Base-by-base conservation (phyloP, 257 asterid species). In the Cinchona pubescens region DNA sequence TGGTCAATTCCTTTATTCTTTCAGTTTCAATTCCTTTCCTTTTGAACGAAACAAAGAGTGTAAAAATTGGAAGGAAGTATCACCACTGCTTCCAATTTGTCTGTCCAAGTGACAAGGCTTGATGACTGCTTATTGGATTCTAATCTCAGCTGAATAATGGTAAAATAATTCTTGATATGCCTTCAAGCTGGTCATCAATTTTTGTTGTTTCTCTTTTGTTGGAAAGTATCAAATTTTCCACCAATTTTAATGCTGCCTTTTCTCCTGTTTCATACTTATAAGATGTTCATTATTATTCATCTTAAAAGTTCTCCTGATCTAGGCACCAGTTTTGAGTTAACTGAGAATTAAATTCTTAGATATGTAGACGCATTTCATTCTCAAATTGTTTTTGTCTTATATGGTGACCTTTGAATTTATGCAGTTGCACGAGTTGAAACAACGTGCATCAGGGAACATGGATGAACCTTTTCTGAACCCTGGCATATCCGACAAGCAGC, bases 371-470 rank as follows among this genome's bases (percentile, higher is more conserved):
- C 15, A 7, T 40, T 42, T 40, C 29, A 49, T 34, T 43, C 65
- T 55, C 18, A 40, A 45, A 68, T 48, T 30, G 37, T 13, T 60
- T n/a, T 73, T 53, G 7, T 74, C 58, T 80, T 64, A 72, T 77
- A 79, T 69, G 67, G 78, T 81, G 66, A 84, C 67, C 74, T 75
- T 46, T 58, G 74, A 55, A 55, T 43, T 23, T 81, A 43, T 88
- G 79, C 77, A 95, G 99, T 81, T 95, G 93, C 97, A 95, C 87
- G 99, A 95, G 84, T 83, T 95, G 81, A 87, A 92, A 83, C 97
- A 95, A 75, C 94, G 93, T 74, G 96, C 89, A 55, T 86, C 90
- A 16, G 98, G 90, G 68, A 87, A 88, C 84, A 76, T 78, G 87
- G 96, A 95, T 55, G 93, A 91, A 81, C 82, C 91, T 73, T 85